Evolutionary conservation across 352 stramenopile species (phyloP).

Genomic region (Globisporangium camurandrum): DNA sequence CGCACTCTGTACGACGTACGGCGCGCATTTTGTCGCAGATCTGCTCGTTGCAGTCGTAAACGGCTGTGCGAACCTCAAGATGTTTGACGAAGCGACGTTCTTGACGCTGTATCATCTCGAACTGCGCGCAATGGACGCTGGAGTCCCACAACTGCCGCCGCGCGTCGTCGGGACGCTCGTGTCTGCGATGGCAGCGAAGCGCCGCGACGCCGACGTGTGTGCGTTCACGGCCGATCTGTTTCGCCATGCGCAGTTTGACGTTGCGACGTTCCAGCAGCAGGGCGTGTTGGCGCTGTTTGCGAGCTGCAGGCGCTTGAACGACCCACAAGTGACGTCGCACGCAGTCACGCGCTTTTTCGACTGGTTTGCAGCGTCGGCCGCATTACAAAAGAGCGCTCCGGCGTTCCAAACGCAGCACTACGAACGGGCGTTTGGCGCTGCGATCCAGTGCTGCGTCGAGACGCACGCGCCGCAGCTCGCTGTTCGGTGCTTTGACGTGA

Average conservation of each 20-base stretch:
- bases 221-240: constrained; percentile 33
- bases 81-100: constrained; percentile 38
- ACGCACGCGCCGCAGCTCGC: constrained; percentile 31
- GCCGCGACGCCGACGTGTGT: constrained; percentile 21
- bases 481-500: constrained; percentile 39
- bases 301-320: constrained; percentile 15
- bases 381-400: neutral
- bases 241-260: constrained; percentile 17
- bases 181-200: constrained; percentile 32
- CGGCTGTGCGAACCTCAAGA: constrained; percentile 56
- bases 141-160: no score
- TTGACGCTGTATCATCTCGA: constrained; percentile 43
- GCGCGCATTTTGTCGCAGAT: constrained; percentile 31
- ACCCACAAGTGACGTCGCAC: constrained; percentile 4
- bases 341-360: constrained; percentile 23
- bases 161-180: constrained; percentile 47
- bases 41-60: constrained; percentile 49
- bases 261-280: constrained; percentile 48
- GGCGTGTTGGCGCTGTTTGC: constrained; percentile 53
- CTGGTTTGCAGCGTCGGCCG: constrained; percentile 21
- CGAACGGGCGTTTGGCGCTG: constrained; percentile 56
- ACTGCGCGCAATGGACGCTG: constrained; percentile 6
- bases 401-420: constrained; percentile 18
- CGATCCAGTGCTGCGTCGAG: constrained; percentile 53
- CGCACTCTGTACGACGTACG: constrained; percentile 24